phyloP scores from a whole-genome alignment of 805 yeast genomes.

The Saccharomyces mikatae region DNA sequence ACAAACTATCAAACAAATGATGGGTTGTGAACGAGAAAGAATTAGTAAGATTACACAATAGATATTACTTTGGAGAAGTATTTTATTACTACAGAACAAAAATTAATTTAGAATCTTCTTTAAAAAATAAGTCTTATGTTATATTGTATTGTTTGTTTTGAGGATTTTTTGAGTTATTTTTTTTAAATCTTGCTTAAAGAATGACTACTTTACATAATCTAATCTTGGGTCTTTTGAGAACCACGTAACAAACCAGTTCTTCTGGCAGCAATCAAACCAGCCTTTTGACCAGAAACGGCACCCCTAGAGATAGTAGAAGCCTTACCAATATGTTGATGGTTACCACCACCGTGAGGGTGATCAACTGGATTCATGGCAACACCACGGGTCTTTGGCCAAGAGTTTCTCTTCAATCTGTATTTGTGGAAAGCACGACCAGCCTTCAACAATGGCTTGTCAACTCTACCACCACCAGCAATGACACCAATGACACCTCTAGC shows the following conservation, averaged over 20 bases:
- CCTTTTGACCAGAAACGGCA: conserved; percentile 99
- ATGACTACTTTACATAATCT: conserved; percentile 30
- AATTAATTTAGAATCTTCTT: not conserved
- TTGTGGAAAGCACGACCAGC: conserved; percentile 99
- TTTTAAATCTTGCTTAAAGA: conserved; percentile 3
- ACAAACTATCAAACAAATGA: too few species aligned
- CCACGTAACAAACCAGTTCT: conserved; percentile 99
- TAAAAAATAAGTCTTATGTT: not conserved
- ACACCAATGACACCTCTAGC: conserved; percentile 99
- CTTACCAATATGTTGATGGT: conserved; percentile 99
- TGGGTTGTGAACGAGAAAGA: not conserved
- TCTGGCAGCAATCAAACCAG: conserved; percentile 99
- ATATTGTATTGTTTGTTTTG: not conserved
- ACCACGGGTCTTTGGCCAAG: conserved; percentile 99
- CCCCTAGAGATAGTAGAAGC: conserved; percentile 99
- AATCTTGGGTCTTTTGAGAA: conserved; percentile 88
- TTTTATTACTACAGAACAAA: not conserved
- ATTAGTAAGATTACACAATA: not conserved
- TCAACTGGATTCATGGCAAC: conserved; percentile 99
- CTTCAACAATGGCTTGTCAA: conserved; percentile 98
- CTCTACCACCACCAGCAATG: conserved; percentile 99
- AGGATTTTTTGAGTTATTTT: not conserved
- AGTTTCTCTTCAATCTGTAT: conserved; percentile 98
- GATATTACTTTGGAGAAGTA: not conserved
- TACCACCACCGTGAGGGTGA: conserved; percentile 99